Base-by-base conservation (phyloP, 1,284 basidiomycete species). In the Chiua sp. region DNA sequence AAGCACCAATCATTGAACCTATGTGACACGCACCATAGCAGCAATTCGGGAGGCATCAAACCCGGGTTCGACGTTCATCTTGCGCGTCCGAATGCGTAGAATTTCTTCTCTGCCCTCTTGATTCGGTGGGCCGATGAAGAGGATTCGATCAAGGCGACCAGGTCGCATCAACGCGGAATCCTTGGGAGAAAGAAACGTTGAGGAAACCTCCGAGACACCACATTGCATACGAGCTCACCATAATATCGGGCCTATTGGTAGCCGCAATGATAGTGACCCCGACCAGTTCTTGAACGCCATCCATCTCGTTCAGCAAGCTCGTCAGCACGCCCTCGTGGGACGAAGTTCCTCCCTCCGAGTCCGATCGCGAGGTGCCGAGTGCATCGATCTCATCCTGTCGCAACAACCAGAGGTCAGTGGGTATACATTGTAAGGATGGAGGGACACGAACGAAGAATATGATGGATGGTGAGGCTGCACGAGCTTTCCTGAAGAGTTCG, bases 291-390 rank as follows among this genome's bases (percentile, higher is more conserved):
- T 98, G 94, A 3, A 99, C 92, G 16, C 98, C 98, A 73, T 99
- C 98, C 94, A 99, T 98, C 76, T 98, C 98, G 72, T 96, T 99
- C 56, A 99, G 77, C 23, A 99, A 81, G 60, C 90, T 97, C 0
- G 96, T 98, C 22, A 99, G 83, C 16, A 98, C 94, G 10, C 97
- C 94, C 68, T 94, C 91, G 65, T 95, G 90, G 0, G 88, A 83
- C 2, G 63, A 58, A 10, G 77, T 75, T 2, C 79, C 79, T 3
- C 78, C 74, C 7, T 79, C 79, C 51, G 89, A 87, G 16, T 85
- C 84, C 4, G 82, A 84, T 37, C 98, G 86, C 0, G 93, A 89
- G 0, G 88, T 86, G 0, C 93, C 96, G 2, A 99, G 83, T 0
- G 96, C 96, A 71, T 99, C 98, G 53, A 99, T 94, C 76, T 99